phyloP scores from a whole-genome alignment of 2,329 filamentous ascomycete genomes.

The Tolypocladium guangdongense region DNA sequence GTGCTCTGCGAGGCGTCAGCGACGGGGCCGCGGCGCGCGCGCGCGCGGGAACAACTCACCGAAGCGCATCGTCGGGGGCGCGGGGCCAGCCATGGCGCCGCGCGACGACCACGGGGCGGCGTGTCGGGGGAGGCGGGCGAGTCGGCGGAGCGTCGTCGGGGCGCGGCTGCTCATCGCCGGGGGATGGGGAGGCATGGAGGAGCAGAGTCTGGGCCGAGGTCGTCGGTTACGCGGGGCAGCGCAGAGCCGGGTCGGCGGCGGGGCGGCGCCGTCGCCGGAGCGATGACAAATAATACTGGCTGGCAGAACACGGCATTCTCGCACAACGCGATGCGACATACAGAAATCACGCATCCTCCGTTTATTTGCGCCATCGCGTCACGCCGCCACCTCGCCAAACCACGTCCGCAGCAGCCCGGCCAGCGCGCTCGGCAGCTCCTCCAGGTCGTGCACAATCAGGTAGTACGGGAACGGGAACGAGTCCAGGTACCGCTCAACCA shows the following conservation, averaged over 20 bases:
- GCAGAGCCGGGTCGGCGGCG: too few relatives aligned
- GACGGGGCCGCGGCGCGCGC: too few relatives aligned
- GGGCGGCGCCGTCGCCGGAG: too few relatives aligned
- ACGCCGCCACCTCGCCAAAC: constrained; percentile 65
- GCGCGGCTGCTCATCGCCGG: background rate
- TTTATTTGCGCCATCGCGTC: constrained; percentile 4
- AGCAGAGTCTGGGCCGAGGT: background rate
- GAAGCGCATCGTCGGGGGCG: constrained; percentile 16
- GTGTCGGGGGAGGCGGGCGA: background rate
- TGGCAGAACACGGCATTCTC: background rate
- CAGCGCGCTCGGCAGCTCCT: constrained; percentile 80
- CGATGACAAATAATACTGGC: background rate
- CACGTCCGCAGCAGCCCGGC: constrained; percentile 85
- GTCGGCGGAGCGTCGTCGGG: background rate
- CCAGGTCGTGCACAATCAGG: constrained; percentile 82
- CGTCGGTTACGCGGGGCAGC: background rate
- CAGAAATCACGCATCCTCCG: too few relatives aligned
- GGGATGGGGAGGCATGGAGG: background rate
- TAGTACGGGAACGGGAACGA: constrained; percentile 97
- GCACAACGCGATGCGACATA: too few relatives aligned
- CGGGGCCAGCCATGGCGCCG: constrained; percentile 4
- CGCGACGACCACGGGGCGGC: too few relatives aligned
- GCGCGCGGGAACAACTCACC: constrained; percentile 14
- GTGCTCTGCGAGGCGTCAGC: constrained; percentile 23
- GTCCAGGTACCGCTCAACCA: constrained; percentile 86